phyloP scores from a whole-genome alignment of 768 basidiomycete genomes.

The Neoboletus brunneissimus region DNA sequence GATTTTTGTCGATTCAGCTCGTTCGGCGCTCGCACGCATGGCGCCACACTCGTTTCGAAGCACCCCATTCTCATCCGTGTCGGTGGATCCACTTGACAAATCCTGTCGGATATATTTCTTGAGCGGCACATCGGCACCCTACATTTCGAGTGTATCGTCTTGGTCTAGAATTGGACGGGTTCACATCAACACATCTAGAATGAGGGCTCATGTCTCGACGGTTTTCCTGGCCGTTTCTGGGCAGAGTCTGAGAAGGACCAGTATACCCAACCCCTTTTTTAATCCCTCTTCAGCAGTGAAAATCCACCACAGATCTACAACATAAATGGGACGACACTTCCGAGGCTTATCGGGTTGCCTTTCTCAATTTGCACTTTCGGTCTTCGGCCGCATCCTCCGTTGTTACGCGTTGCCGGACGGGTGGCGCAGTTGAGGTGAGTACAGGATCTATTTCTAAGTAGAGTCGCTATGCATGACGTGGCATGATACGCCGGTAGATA shows the following conservation, averaged over 20 bases:
- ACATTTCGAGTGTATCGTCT: slow-evolving; percentile 2
- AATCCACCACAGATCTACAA: background rate
- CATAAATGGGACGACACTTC: background rate
- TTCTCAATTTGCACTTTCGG: background rate
- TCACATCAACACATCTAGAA: background rate
- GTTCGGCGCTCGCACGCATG: background rate
- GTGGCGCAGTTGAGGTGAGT: background rate
- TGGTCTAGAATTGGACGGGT: background rate
- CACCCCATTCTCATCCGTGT: background rate
- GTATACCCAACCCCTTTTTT: background rate
- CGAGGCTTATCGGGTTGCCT: background rate
- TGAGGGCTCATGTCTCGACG: background rate
- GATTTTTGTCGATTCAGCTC: background rate
- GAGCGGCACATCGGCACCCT: background rate
- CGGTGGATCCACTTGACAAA: background rate
- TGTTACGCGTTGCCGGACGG: background rate
- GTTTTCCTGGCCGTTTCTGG: background rate
- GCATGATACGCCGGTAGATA: background rate
- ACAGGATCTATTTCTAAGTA: background rate
- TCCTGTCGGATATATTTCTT: background rate
- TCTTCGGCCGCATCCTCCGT: background rate
- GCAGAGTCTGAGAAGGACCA: background rate
- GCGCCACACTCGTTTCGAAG: background rate
- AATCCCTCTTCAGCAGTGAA: background rate
- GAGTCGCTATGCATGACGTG: background rate